These are phyloP conservation scores for Sarcodon aspratus DNA, from an alignment of 768 basidiomycete species.

Conservation along the genomic window DNA sequence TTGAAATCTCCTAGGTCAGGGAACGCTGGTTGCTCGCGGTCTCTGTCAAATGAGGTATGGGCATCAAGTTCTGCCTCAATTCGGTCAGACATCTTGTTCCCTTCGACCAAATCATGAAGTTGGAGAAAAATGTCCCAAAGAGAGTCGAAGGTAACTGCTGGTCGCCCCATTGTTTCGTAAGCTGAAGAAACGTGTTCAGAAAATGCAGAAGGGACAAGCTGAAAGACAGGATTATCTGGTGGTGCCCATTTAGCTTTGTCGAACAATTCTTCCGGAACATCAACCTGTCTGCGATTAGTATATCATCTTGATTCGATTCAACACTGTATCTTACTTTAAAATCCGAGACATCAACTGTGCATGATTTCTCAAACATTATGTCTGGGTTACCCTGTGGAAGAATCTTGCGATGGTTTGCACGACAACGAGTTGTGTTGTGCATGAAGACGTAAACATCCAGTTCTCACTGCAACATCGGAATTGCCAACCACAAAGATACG, in stretches of 20 bases:
- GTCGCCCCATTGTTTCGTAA: background rate
- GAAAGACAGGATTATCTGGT: conserved; percentile 1
- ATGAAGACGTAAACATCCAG: background rate
- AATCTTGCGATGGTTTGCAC: background rate
- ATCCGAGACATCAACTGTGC: background rate
- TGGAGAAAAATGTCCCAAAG: background rate
- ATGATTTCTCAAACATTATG: background rate
- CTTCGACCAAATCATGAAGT: background rate
- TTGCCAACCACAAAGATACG: too few species aligned
- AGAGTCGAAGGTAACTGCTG: background rate
- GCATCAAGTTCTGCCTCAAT: too few species aligned
- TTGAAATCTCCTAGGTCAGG: too few species aligned
- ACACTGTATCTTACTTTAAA: background rate
- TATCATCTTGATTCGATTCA: background rate
- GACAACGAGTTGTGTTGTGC: background rate
- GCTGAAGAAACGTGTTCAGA: background rate
- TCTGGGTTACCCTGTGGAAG: background rate
- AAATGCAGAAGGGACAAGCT: conserved; percentile 1
- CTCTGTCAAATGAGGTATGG: too few species aligned
- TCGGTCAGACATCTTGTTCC: too few species aligned
- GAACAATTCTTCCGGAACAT: background rate
- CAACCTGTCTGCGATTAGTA: background rate
- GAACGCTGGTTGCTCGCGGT: too few species aligned
- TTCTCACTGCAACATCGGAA: background rate
- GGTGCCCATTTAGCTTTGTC: background rate